Base-by-base conservation (phyloP, 768 basidiomycete genomes). In the Rhodocollybia butyracea region DNA sequence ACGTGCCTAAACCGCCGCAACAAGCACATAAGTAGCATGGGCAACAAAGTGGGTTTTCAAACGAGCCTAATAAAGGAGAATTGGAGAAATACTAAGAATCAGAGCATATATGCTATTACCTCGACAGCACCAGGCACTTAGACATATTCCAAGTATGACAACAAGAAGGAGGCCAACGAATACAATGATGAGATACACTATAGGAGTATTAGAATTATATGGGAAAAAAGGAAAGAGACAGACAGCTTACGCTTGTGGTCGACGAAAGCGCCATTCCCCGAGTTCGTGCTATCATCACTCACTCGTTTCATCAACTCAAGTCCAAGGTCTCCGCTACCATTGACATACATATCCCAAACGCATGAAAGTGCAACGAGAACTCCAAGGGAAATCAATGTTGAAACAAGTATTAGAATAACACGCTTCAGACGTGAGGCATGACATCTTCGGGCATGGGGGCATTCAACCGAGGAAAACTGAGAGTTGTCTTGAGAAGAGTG, bases 21-120 rank as follows among this genome's bases (percentile, higher is more conserved):
- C 84, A 87, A 3, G 86, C 86, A 59, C 86, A 88, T 7, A 86
- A 72, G 64, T 88, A 88, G 62, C 86, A 87, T 1, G 86, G 86
- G 60, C 84, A 86, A 60, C 0, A 79, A 64, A 15, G 79, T 82
- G 82, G 46, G 11, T 46, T 41, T 31, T 52, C 45, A 50, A 55
- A 12, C 11, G 52, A 54, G 34, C 52, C 52, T 54, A 29, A 54
- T 29, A 40, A 22, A n/a, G 34, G 21, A 7, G 27, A 27, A 34
- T 24, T 47, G 29, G 36, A 17, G 27, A 47, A 17, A 26, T 31
- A 26, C 3, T 5, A 36, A 21, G 10, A 45, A 11, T 22, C 4
- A 38, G 1, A 22, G 42, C 7, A 34, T 21, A 22, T 27, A 48
- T 32, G 22, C 24, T 56, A 66, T 39, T 59, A 76, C 85, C 81